A percentile compares a stretch with the other conserved stretches of the same genome.
These are phyloP conservation scores for Saccharomycopsis sp. DNA, from an alignment of 805 yeast genomes.

Conservation along the genomic window DNA sequence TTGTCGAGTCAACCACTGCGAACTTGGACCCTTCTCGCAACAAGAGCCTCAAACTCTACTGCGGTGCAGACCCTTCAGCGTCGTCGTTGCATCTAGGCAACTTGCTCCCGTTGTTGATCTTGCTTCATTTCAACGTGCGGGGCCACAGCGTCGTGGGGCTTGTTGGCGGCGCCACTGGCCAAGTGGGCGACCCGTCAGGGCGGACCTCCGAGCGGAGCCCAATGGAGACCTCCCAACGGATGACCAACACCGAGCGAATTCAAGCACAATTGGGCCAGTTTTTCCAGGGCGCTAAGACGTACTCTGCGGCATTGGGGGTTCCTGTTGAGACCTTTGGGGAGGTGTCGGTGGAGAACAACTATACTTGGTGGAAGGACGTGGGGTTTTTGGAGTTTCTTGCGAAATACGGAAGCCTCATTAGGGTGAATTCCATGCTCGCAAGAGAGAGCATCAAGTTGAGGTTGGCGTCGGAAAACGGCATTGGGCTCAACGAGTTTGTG, in stretches of 20 bases:
- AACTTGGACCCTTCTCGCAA: slow-evolving; percentile 26
- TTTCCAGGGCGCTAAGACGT: slow-evolving; percentile 50
- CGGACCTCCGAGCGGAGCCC: slow-evolving; percentile 62
- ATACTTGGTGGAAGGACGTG: slow-evolving; percentile 78
- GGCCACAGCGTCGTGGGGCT: slow-evolving; percentile 82
- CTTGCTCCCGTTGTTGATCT: slow-evolving; percentile 73
- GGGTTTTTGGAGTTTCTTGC: slow-evolving; percentile 71
- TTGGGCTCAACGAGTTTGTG: slow-evolving; percentile 90
- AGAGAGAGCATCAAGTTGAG: slow-evolving; percentile 81
- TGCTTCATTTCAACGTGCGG: slow-evolving; percentile 72
- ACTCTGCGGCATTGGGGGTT: slow-evolving; percentile 44
- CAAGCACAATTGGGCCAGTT: slow-evolving; percentile 53
- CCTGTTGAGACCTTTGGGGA: slow-evolving; percentile 33
- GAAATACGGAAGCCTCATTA: slow-evolving; percentile 63
- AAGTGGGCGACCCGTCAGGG: slow-evolving; percentile 96
- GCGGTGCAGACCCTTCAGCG: slow-evolving; percentile 98
- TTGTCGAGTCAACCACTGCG: slow-evolving; percentile 35
- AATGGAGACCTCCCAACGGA: slow-evolving; percentile 44
- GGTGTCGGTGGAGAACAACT: slow-evolving; percentile 49
- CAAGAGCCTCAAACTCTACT: slow-evolving; percentile 48
- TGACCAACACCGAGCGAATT: slow-evolving; percentile 50
- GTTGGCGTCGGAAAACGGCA: slow-evolving; percentile 56
- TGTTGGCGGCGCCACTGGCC: slow-evolving; percentile 94
- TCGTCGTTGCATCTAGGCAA: slow-evolving; percentile 85
- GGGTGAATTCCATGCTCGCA: slow-evolving; percentile 80